Evolutionary conservation across 805 yeast genomes (phyloP).

Genomic region (Tetrapisispora nanseiensis): DNA sequence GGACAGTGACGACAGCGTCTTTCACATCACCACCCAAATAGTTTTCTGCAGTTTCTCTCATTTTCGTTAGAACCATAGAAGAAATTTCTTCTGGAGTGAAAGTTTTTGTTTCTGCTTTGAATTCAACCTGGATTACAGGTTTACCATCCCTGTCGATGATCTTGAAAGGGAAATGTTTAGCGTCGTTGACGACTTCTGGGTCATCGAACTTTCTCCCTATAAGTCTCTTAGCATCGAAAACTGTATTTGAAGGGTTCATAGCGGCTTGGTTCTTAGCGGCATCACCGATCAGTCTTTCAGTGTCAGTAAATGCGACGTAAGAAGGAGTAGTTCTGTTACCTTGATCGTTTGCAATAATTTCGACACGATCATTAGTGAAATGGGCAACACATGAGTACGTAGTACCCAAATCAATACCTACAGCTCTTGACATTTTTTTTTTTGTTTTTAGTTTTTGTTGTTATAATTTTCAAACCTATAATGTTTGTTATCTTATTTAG

Average conservation of each 20-base stretch:
- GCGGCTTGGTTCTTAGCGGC: slow-evolving; percentile 98
- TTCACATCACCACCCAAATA: slow-evolving; percentile 71
- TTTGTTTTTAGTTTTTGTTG: background rate
- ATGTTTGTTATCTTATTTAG: background rate
- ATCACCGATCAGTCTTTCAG: slow-evolving; percentile 91
- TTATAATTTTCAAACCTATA: background rate
- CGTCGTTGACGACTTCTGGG: slow-evolving; percentile 65
- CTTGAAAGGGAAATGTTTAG: slow-evolving; percentile 80
- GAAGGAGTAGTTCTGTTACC: slow-evolving; percentile 98
- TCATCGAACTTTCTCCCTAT: slow-evolving; percentile 84
- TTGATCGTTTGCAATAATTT: slow-evolving; percentile 94
- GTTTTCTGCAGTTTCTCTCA: slow-evolving; percentile 87
- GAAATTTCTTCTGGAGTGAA: slow-evolving; percentile 94
- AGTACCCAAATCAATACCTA: slow-evolving; percentile 78
- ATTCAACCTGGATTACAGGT: slow-evolving; percentile 75
- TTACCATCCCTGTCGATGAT: slow-evolving; percentile 64
- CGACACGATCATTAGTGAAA: slow-evolving; percentile 84
- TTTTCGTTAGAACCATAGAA: slow-evolving; percentile 82
- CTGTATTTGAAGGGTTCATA: slow-evolving; percentile 83
- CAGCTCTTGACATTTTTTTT: slow-evolving; percentile 37
- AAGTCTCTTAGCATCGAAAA: slow-evolving; percentile 85
- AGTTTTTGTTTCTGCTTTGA: slow-evolving; percentile 72
- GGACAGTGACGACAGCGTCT: slow-evolving; percentile 92
- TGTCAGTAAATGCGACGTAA: slow-evolving; percentile 87
- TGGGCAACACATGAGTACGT: slow-evolving; percentile 96